phyloP scores from a whole-genome alignment of 2,329 filamentous ascomycete species.

The Elsinoe fawcettii region DNA sequence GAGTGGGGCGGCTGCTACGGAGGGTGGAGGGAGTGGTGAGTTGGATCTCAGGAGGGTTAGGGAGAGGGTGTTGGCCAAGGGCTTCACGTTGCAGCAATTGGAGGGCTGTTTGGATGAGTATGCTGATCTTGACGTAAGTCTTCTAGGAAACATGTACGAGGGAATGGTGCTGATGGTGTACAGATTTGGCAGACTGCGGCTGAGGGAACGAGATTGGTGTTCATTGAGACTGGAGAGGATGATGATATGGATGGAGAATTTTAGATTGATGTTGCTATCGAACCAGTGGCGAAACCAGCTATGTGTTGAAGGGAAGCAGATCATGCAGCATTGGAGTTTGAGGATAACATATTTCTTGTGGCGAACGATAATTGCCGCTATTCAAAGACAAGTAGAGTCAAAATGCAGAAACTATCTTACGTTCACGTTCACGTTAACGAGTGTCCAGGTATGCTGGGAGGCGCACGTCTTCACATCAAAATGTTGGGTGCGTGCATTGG shows the following conservation, averaged over 20 bases:
- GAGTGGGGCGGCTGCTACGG: constrained; percentile 69
- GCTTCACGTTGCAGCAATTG: constrained; percentile 93
- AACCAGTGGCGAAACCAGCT: no score
- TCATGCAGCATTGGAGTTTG: not conserved
- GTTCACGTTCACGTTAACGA: no score
- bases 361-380: not conserved
- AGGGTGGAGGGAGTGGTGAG: constrained; percentile 62
- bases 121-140: constrained; percentile 76
- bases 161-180: constrained; percentile 26
- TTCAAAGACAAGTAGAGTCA: not conserved
- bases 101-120: constrained; percentile 83
- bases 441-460: no score
- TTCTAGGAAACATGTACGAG: not conserved
- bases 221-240: constrained; percentile 46
- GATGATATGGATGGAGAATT: constrained; percentile 29
- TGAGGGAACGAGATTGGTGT: constrained; percentile 47
- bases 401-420: not conserved
- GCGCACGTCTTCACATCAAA: no score
- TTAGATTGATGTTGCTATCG: not conserved
- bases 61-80: constrained; percentile 88
- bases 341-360: not conserved
- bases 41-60: constrained; percentile 81
- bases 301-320: not conserved
- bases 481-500: no score
- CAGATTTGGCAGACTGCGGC: constrained; percentile 50